A percentile compares a stretch with the other conserved stretches of the same genome.
These are phyloP conservation scores for Vicia villosa DNA, from an alignment of 306 rosid genomes.

Conservation along the genomic window DNA sequence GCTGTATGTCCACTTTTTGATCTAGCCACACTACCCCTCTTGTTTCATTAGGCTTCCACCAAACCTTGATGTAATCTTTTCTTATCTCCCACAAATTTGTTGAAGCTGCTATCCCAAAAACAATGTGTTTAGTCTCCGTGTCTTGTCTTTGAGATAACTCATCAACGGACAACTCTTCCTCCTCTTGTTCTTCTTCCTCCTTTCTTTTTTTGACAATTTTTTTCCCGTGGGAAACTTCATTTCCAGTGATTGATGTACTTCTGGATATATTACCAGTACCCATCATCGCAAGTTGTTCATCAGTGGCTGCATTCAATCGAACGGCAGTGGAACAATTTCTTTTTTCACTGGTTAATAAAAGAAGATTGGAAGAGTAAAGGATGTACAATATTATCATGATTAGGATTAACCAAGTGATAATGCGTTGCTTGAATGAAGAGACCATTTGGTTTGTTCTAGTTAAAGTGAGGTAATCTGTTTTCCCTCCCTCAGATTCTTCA, in stretches of 20 bases:
- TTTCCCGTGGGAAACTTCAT: background rate
- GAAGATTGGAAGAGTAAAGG: constrained; percentile 56
- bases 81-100: constrained; percentile 65
- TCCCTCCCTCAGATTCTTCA: background rate
- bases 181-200: background rate
- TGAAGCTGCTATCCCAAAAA: constrained; percentile 84
- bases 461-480: constrained; percentile 5
- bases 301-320: constrained; percentile 21
- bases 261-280: constrained; percentile 18
- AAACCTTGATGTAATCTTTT: constrained; percentile 74
- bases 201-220: background rate
- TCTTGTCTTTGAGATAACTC: constrained; percentile 34
- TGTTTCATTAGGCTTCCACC: constrained; percentile 79
- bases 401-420: constrained; percentile 55
- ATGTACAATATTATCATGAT: constrained; percentile 45
- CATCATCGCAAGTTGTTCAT: constrained; percentile 34
- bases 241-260: background rate
- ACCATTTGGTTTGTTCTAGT: constrained; percentile 34
- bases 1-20: constrained; percentile 33
- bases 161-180: constrained; percentile 16
- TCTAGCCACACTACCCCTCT: constrained; percentile 91
- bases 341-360: constrained; percentile 47
- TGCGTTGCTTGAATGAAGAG: constrained; percentile 38
- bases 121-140: constrained; percentile 62
- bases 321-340: constrained; percentile 39